Evolutionary conservation across 73 alveolate genomes (phyloP).

Genomic region (Paramecium pentaurelia): DNA sequence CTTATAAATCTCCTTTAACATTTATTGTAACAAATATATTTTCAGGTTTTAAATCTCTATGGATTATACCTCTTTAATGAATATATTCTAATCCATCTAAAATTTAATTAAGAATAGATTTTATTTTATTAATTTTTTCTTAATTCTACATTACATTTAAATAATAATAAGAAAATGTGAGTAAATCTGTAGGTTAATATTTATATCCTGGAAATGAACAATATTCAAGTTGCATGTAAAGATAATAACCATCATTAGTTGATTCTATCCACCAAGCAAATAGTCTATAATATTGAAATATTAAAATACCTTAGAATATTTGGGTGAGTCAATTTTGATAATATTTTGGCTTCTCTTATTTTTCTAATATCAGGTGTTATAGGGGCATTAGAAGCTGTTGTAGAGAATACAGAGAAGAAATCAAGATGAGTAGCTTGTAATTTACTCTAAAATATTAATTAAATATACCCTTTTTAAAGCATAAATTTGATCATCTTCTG

Average conservation of each 20-base stretch:
- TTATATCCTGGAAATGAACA: conserved; percentile 45
- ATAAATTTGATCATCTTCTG: conserved; percentile 27
- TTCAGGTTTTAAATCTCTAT: conserved; percentile 44
- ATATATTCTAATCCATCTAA: conserved; percentile 44
- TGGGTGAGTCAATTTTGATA: conserved; percentile 50
- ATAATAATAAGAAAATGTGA: conserved; percentile 23
- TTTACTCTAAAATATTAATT: not conserved
- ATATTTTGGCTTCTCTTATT: conserved; percentile 44
- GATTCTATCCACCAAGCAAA: conserved; percentile 47
- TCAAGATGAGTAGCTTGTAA: not conserved
- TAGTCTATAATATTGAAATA: not conserved
- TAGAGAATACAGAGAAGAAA: conserved; percentile 2
- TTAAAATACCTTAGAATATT: not conserved
- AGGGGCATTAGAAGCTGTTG: not conserved
- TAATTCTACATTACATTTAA: conserved; percentile 15
- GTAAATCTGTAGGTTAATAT: conserved; percentile 33
- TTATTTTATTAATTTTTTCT: not conserved
- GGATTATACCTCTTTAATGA: conserved; percentile 26
- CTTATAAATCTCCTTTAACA: conserved; percentile 42
- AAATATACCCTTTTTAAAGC: not conserved
- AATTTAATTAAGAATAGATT: not conserved
- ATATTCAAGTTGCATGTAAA: conserved; percentile 36
- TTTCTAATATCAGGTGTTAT: conserved; percentile 28
- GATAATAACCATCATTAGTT: not conserved
- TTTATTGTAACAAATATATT: conserved; percentile 25